Evolutionary conservation across 495 filamentous ascomycete species (phyloP), one percentile per base, ranked within the genome.

Genomic region (Tirmania nivea): DNA sequence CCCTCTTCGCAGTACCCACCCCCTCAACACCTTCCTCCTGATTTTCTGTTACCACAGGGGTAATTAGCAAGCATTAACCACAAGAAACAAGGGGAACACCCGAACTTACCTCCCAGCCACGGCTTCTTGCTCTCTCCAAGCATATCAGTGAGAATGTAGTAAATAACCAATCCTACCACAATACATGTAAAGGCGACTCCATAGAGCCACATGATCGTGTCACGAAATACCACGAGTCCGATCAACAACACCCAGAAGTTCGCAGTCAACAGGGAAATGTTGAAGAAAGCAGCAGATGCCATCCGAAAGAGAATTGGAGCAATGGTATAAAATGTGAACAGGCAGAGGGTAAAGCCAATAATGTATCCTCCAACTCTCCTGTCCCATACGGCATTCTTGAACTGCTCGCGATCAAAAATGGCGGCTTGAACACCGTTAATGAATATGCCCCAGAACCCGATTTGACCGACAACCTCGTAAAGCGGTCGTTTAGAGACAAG

Each of bases 171-270:
- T 2, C 90, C 89, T 8, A 86, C 36, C 54, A 96, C 78, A 61
- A 97, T 95, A 57, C 83, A 69, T 11, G 90, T 83, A 67, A 97
- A 96, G 21, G 90, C 90, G 64, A 94, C 83, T 2, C 90, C 90
- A 67, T 97, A 97, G 72, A 94, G 72, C 73, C 77, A 94, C 67
- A 90, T 83, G 55, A 97, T 77, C 16, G 67, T 65, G 56, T 83
- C 78, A 42, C 81, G 76, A 66, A 97, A 94, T 45, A 95, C 80
- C 59, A 78, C 72, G 53, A 92, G 73, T 47, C 90, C 90, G 60
- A 97, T 88, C 56, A 86, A 77, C 31, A 92, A 83, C 61, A 86
- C 86, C 89, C 92, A 96, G 71, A 96, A 96, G 68, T 94, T 96
- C 62, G 79, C 83, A 17, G 92, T 97, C 51, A 97, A 72, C 63